Base-by-base conservation (phyloP, 345 rosid species). In the Jatropha curcas region DNA sequence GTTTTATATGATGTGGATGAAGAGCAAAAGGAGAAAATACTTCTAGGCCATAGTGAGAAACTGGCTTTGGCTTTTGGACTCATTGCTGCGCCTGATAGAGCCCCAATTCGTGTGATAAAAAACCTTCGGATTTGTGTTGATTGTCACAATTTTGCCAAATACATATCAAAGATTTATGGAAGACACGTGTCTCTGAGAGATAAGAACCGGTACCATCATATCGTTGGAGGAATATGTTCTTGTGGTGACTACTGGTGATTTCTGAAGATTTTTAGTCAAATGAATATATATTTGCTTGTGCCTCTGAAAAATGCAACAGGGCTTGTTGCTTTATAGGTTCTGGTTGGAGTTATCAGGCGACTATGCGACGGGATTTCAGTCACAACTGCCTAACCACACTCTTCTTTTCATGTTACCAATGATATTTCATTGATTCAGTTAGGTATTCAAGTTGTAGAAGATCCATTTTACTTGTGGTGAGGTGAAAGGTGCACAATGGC, bases 121-220 rank as follows among this genome's bases (percentile, higher is more conserved):
- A 90, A 92, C 74, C 89, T 90, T 13, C 79, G 98, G 33, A 85
- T 90, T 68, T 92, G 97, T 73, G 88, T 89, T 60, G 97, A 92
- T 80, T 92, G 97, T 80, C 98, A 94, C 78, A 89, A 87, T 77
- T 94, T 94, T 68, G 96, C 97, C 67, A 90, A 94, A 76, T 82
- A 85, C 76, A 80, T 86, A 65, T 92, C 95, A 0, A 86, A 80
- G 78, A 76, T 89, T 60, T 87, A 80, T 60, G 64, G 71, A 61
- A 85, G 96, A 75, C 76, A 85, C 59, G 89, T 90, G n/a, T 75
- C 74, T 28, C 7, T 94, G 73, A 87, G 97, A 77, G 98, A 94
- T 79, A 88, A 88, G 77, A 92, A 86, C 71, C 81, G 97, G 64
- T 94, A 87, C 72, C 97, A 90, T 72, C 89, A 82, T 60, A 83